phyloP scores from a whole-genome alignment of 2,329 filamentous ascomycete genomes.

The Coniella vitis region DNA sequence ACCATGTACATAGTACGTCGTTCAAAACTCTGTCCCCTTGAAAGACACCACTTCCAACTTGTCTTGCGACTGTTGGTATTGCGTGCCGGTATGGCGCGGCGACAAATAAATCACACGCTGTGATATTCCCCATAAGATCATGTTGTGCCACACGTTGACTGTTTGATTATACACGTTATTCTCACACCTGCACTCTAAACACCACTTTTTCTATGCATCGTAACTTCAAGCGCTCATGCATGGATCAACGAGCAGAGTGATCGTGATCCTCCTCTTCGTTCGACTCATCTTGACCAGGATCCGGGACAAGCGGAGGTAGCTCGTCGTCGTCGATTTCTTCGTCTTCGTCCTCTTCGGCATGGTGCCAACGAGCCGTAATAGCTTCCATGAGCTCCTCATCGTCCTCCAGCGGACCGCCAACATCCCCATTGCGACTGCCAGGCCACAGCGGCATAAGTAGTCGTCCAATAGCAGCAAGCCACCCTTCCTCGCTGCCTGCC shows the following conservation, averaged over 20 bases:
- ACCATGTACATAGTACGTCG: too few relatives aligned
- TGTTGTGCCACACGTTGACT: too few relatives aligned
- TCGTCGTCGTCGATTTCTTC: not conserved
- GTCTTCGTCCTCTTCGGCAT: not conserved
- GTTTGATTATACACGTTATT: too few relatives aligned
- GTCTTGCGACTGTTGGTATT: too few relatives aligned
- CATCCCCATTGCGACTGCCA: not conserved
- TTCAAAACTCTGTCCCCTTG: not conserved
- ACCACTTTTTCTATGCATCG: too few relatives aligned
- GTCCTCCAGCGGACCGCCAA: not conserved
- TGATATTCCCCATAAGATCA: too few relatives aligned
- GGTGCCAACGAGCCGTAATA: not conserved
- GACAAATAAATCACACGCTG: not conserved
- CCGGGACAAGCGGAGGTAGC: slow-evolving; percentile 1
- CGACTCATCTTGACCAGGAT: not conserved
- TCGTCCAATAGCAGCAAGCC: slow-evolving; percentile 1
- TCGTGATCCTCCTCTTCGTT: not conserved
- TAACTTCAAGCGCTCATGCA: too few relatives aligned
- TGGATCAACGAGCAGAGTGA: not conserved
- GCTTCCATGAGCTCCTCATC: not conserved
- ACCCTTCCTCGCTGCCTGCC: not conserved
- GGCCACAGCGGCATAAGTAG: slow-evolving; percentile 8
- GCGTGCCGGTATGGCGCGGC: slow-evolving; percentile 9
- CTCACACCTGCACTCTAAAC: too few relatives aligned
- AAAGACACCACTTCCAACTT: too few relatives aligned